Base-by-base conservation (phyloP, 2,329 filamentous ascomycete genomes). In the Passalora sequoiae region DNA sequence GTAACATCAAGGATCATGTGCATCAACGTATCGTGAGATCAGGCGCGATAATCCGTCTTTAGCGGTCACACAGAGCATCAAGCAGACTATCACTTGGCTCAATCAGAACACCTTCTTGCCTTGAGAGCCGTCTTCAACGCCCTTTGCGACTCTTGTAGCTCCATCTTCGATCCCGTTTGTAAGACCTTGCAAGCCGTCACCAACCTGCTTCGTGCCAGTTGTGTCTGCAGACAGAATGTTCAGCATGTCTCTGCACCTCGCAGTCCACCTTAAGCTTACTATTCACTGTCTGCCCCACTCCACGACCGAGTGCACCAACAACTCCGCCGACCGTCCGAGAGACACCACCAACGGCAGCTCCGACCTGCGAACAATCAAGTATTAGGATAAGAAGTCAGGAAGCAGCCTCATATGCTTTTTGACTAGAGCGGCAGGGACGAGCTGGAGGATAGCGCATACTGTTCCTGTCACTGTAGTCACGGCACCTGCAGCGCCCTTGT, bases 311-410 rank as follows among this genome's bases (percentile, higher is more conserved):
- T 6, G 69, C 67, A 31, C 69, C 76, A 13, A 76, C 71, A 2
- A 77, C 68, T 22, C 73, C 72, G 13, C 75, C 75, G 4, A 73
- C 65, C 3, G 74, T 77, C 43, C 72, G 71, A 6, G 72, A 68
- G 13, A 77, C 60, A 22, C 74, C 74, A 15, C 73, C 74, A 32
- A 71, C 69, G 1, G 71, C 72, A 56, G 77, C 77, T 38, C 75
- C 75, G 17, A 58, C 22, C 57, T 56, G 37, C 17, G 29, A 24
- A n/a, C 5, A 15, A 30, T 8, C 12, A 32, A 15, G 15, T 32
- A 15, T 32, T 16, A 32, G 29, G 16, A 16, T 8, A 8, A 13
- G 8, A 32, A 32, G 15, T 4, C 15, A 15, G 8, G 29, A n/a
- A 13, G 29, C 15, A 32, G 15, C 15, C 12, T 16, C 15, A n/a